Evolutionary conservation across 305 asterid species (phyloP).

Genomic region (Solanum aculeatissimum): DNA sequence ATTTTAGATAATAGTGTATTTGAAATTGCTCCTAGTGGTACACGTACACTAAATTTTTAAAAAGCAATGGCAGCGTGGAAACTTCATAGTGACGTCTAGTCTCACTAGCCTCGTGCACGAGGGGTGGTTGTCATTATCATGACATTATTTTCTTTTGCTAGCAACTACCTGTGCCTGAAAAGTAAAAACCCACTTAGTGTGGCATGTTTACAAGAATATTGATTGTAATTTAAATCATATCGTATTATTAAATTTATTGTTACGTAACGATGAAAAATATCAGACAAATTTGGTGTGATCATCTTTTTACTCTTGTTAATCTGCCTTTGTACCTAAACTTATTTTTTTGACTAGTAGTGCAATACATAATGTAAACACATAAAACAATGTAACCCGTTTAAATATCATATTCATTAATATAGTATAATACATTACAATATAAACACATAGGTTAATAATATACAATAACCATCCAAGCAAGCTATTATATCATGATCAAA

Average conservation of each 20-base stretch:
- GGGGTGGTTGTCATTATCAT: neutral
- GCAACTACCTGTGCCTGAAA: neutral
- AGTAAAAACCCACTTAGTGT: neutral
- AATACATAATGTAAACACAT: too few species aligned
- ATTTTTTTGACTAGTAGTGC: too few species aligned
- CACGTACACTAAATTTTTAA: too few species aligned
- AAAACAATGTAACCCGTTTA: too few species aligned
- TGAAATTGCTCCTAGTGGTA: too few species aligned
- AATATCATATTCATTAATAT: too few species aligned
- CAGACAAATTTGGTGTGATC: neutral
- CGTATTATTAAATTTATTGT: neutral
- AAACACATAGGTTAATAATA: too few species aligned
- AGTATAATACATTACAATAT: too few species aligned
- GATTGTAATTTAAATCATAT: neutral
- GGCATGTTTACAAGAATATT: neutral
- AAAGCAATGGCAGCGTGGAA: neutral
- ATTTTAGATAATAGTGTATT: too few species aligned
- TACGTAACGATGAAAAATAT: neutral
- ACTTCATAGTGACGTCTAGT: neutral
- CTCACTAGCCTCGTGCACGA: neutral
- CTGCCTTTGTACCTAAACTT: too few species aligned
- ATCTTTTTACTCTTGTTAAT: too few species aligned
- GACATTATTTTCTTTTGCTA: neutral
- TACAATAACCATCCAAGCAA: neutral
- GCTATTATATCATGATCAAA: neutral